phyloP scores from a whole-genome alignment of 2,329 filamentous ascomycete species.

The Phaeosphaeriaceae sp. region DNA sequence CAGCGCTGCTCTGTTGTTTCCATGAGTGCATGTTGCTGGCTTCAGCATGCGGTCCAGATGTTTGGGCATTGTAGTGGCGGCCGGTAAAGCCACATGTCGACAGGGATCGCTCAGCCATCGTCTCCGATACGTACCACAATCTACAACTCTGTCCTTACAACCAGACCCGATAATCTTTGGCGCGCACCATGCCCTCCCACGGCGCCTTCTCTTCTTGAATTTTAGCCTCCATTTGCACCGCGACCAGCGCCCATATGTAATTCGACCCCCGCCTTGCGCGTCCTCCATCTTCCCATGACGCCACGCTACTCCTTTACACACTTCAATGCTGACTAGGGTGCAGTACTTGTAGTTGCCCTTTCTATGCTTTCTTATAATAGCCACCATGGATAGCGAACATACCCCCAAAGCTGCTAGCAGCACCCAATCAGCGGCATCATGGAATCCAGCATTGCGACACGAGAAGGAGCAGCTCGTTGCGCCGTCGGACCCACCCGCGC shows the following conservation, averaged over 20 bases:
- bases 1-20: not conserved
- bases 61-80: not conserved
- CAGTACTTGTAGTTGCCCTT: constrained; percentile 48
- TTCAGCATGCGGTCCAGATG: not conserved
- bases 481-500: constrained; percentile 14
- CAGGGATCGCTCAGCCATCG: not conserved
- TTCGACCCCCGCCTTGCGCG: not conserved
- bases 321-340: constrained; percentile 27
- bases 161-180: constrained; percentile 1
- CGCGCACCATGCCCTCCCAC: not conserved
- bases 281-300: not conserved
- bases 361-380: constrained; percentile 32
- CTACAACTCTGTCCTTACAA: constrained; percentile 9
- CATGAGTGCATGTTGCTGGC: not conserved
- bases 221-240: not conserved
- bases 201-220: constrained; percentile 6
- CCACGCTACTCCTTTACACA: constrained; percentile 11
- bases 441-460: constrained; percentile 65
- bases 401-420: constrained; percentile 42
- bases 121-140: not conserved
- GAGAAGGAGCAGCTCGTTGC: constrained; percentile 39
- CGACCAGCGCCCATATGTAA: constrained; percentile 1
- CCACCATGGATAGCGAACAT: constrained; percentile 45
- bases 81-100: constrained; percentile 6
- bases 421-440: constrained; percentile 46